These are phyloP conservation scores for Platanthera zijinensis DNA, from an alignment of 106 monocot genomes.

Conservation along the genomic window DNA sequence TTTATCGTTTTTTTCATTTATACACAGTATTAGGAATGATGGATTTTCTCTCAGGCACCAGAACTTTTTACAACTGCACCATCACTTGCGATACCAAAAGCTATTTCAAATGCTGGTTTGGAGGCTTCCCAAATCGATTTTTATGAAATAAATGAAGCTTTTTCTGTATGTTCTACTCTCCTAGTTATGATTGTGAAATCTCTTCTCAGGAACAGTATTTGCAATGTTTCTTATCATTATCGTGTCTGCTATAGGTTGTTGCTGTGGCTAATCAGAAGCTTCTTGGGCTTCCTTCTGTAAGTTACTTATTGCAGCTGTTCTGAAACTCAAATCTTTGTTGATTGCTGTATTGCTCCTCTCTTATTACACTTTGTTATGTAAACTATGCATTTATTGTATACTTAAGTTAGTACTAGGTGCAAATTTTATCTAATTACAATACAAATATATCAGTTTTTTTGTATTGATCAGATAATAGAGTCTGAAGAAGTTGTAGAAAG, in stretches of 20 bases:
- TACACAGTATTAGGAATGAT: background rate
- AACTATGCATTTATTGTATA: background rate
- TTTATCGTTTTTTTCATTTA: background rate
- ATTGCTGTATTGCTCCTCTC: background rate
- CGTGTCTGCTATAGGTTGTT: constrained; percentile 62
- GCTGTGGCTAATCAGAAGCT: constrained; percentile 96
- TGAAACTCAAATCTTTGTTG: background rate
- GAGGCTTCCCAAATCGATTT: constrained; percentile 83
- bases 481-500: background rate
- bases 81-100: constrained; percentile 90
- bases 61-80: constrained; percentile 92
- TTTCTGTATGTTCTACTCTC: constrained; percentile 53
- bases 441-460: background rate
- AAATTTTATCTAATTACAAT: background rate
- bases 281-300: constrained; percentile 79
- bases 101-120: constrained; percentile 80
- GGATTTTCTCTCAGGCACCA: constrained; percentile 54
- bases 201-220: background rate
- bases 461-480: background rate
- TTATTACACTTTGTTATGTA: background rate
- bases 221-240: constrained; percentile 2
- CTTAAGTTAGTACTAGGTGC: background rate
- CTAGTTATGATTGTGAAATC: background rate
- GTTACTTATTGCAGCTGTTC: constrained; percentile 2
- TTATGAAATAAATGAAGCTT: constrained; percentile 99